Conservation (phyloP, 2,329 filamentous ascomycete genomes). For the Hypoxylon sp. region DNA sequence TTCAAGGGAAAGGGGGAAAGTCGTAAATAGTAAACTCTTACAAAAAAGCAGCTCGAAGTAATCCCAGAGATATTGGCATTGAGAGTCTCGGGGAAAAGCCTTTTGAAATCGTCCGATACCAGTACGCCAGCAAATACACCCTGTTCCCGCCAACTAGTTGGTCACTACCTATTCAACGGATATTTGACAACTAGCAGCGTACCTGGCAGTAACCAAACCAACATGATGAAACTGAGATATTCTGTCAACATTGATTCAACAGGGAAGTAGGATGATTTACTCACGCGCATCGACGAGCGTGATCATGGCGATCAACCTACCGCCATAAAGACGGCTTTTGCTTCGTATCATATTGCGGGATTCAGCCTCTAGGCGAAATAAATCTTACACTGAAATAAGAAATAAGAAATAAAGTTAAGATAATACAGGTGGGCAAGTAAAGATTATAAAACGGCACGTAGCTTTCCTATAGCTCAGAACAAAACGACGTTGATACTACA, state of each 20-base stretch:
- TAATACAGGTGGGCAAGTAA: too few relatives aligned
- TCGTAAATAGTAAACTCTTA: constrained; percentile 45
- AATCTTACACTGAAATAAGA: not conserved
- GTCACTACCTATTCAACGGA: constrained; percentile 3
- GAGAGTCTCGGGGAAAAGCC: constrained; percentile 56
- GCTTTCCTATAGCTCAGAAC: not conserved
- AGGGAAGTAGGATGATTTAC: constrained; percentile 48
- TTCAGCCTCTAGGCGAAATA: not conserved
- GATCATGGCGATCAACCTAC: constrained; percentile 50
- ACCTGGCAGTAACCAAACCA: constrained; percentile 55
- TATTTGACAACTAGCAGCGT: constrained; percentile 36
- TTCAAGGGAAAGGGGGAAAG: not conserved
- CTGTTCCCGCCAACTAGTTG: constrained; percentile 42
- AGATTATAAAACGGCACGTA: not conserved
- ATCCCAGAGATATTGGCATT: constrained; percentile 61
- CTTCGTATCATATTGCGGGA: constrained; percentile 34
- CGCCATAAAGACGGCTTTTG: constrained; percentile 36
- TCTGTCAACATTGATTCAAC: not conserved
- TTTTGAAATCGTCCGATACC: constrained; percentile 59
- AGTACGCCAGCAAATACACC: constrained; percentile 61
- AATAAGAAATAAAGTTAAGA: too few relatives aligned
- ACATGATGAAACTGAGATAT: constrained; percentile 48
- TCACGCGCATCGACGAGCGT: constrained; percentile 53
- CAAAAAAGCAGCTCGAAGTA: constrained; percentile 61
- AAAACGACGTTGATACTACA: not conserved